Evolutionary conservation across 2,329 filamentous ascomycete genomes (phyloP), one percentile per base, ranked within the genome.

Genomic region (Sporothrix phasma): DNA sequence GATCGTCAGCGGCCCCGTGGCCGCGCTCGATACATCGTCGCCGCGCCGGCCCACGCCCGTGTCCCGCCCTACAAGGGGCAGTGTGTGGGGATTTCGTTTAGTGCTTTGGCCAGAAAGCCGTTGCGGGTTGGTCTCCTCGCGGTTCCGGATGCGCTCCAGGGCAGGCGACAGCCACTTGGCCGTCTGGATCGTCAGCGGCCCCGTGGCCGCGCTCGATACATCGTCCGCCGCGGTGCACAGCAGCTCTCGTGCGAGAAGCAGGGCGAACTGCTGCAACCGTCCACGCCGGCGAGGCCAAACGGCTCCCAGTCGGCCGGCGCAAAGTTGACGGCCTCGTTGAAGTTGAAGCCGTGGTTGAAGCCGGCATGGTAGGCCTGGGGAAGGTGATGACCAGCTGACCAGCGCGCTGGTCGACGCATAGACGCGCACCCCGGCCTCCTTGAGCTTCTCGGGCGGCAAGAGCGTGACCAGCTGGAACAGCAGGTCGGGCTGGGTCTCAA

Each of bases 281-380:
- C 87, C 1, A 97, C 92, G 0, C 94, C 92, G 31, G 87, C 83
- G 63, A 93, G 86, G 1, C 94, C 94, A 72, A 87, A 95, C 0
- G 92, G 91, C 71, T 99, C 94, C 94, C 94, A 99, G 70, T 99
- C 94, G 31, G 80, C 82, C 0, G 94, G 94, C 0, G 94, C 94
- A 76, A 99, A 99, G 73, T 99, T 99, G 69, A 99, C 94, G 5
- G 94, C 94, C 74, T 99, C 94, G 70, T 99, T 99, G 76, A 97
- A 96, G 73, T 99, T 99, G 79, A 99, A 99, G 0, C 89, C 94
- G 71, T 99, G 94, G 71, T 99, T 99, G 77, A 99, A 99, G 0
- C 94, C 94, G 5, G 94, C 93, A 73, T 99, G 94, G 70, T 97
- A 99, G 0, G 94, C 94, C 73, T 96, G 90, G 0, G 94, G 70